Evolutionary conservation across 805 yeast species (phyloP), one percentile per base, ranked within the genome.

Genomic region (Candida namnaoensis): DNA sequence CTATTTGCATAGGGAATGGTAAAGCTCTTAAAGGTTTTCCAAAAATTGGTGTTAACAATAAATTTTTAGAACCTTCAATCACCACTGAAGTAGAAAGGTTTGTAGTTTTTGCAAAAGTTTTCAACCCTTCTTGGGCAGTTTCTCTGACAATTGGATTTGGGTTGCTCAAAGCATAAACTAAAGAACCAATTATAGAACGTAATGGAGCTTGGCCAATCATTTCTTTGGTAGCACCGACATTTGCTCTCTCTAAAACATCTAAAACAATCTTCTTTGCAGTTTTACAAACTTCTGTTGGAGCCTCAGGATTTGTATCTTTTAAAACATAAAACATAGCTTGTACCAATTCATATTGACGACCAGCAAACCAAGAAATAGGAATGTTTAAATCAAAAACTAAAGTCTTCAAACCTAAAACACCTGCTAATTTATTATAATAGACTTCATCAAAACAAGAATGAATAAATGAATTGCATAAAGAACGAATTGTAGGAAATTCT

Each of bases 1-100:
- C 99, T 43, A 93, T 93, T 64, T 95, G 99, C 96, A 91, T 93
- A 5, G 96, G 93, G 65, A 95, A 93, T 0, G 99, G 99, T 46
- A 93, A 69, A 0, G 99, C 99, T 47, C 99, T 72, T 44, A 93
- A 64, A 0, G 99, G 99, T 57, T 93, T 93, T 4, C 96, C 96
- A 67, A 93, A 95, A 23, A 93, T 93, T 7, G 99, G 98, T 1
- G 95, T 85, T 38, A 93, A 64, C 27, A 95, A 66, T 25, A 90
- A 77, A 38, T 78, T 81, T 52, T 88, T 87, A 41, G 95, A 90
- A 15, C 91, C 90, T 5, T 80, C 76, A 61, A 95, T 80, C 51
- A 95, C 74, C 1, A 80, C 75, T 1, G 91, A 74, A 37, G 87
- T 71, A 1, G 95, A 76, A 12, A 81, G 80, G 2, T 68, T 66